Evolutionary conservation across 345 rosid genomes (phyloP), one percentile per base, ranked within the genome.

Genomic region (Eucalyptus sideroxylon): DNA sequence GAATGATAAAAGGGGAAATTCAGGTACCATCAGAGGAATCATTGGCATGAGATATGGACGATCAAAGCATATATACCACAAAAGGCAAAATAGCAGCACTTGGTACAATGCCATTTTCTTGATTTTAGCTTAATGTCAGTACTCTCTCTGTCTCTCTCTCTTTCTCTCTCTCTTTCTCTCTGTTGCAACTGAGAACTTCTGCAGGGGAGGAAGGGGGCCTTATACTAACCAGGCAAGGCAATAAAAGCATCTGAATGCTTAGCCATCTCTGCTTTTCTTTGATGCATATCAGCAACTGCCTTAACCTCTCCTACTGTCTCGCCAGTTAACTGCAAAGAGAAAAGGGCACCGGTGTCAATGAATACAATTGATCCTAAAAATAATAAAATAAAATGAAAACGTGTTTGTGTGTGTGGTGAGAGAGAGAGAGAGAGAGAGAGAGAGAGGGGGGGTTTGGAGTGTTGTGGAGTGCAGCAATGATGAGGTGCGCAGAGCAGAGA

Each of bases 231-330:
- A 95, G 99, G 99, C 88, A 98, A 97, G 94, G 99, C 99, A 94
- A 98, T 97, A 93, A 98, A 98, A 90, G 98, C 99, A 95, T 98
- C 99, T 90, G 99, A 98, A 93, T 96, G 99, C 96, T 96, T 98
- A 90, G 99, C 98, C 99, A 98, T 98, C 96, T 98, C 99, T 72
- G 99, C 99, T 92, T 98, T 98, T 92, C 99, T 96, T 94, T 98
- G 99, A 91, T 98, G 99, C 99, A 98, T 98, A 91, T 93, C 99
- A 90, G 99, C 98, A 87, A 98, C 99, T 89, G 99, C 99, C 94
- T 97, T 98, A 93, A 98, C 99, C 94, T 98, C 99, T 92, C 99
- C 99, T 86, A 98, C 98, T 91, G 99, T 98, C 93, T 95, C 98
- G 91, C 99, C 99, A 94, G 99, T 98, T 94, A 98, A 92, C 99